Evolutionary conservation across 768 basidiomycete species (phyloP).

Genomic region (Macrolepiota albuminosa): DNA sequence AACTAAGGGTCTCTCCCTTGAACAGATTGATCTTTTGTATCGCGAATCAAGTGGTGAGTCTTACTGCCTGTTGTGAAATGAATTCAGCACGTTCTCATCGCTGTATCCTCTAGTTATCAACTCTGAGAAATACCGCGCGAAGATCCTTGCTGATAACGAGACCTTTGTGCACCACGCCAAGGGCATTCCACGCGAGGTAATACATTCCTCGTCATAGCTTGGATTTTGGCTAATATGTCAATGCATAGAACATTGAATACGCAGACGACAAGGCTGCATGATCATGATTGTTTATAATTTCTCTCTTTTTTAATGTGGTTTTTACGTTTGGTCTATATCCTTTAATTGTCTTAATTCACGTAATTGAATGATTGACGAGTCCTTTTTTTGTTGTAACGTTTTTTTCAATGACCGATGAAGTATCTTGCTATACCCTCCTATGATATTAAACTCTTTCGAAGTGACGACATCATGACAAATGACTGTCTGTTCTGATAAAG

Average conservation of each 20-base stretch:
- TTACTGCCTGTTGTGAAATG: background rate
- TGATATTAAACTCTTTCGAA: no score
- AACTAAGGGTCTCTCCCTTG: conserved; percentile 21
- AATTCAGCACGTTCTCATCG: background rate
- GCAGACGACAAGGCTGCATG: conserved; percentile 7
- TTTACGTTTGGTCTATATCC: background rate
- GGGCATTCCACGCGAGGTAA: conserved; percentile 3
- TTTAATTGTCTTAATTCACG: background rate
- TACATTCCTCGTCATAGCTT: background rate
- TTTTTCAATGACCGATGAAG: background rate
- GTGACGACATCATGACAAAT: no score
- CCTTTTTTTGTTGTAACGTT: background rate
- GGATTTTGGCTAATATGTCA: background rate
- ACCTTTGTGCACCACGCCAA: conserved; percentile 11
- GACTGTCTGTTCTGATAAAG: no score
- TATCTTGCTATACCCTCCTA: no score
- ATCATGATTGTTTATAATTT: background rate
- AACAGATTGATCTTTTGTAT: conserved; percentile 22
- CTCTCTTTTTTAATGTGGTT: background rate
- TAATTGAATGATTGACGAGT: background rate
- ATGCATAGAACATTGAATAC: conserved; percentile 3
- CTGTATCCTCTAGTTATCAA: conserved; percentile 7
- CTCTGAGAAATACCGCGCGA: conserved; percentile 16
- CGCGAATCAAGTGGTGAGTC: conserved; percentile 18
- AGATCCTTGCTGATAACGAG: conserved; percentile 16